These are phyloP conservation scores for Coprinellus aureogranulatus DNA, from an alignment of 768 basidiomycete genomes.

Conservation along the genomic window DNA sequence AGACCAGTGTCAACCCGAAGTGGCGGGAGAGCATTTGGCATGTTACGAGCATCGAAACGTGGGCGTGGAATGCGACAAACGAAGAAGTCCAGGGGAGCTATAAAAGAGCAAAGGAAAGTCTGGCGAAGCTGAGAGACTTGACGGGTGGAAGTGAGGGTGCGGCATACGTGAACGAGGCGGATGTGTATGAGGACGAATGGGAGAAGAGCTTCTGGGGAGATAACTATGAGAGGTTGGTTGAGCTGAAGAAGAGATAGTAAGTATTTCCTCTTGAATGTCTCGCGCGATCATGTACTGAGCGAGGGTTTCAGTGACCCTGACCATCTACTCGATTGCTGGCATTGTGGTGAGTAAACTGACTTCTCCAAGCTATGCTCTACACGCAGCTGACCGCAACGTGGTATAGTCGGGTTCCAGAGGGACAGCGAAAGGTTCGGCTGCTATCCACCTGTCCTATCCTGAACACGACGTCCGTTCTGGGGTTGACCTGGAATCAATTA, in stretches of 20 bases:
- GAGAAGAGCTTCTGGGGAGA: conserved; percentile 45
- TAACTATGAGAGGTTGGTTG: conserved; percentile 38
- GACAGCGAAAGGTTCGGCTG: too few relatives aligned
- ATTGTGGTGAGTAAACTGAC: conserved; percentile 39
- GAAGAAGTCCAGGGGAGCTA: conserved; percentile 35
- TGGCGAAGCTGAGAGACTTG: conserved; percentile 39
- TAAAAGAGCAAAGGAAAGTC: conserved; percentile 30
- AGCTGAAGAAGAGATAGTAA: conserved; percentile 48
- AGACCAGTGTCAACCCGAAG: conserved; percentile 43
- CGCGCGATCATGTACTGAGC: background rate
- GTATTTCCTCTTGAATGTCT: conserved; percentile 11
- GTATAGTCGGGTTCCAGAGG: too few relatives aligned
- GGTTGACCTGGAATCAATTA: too few relatives aligned
- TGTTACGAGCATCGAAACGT: conserved; percentile 40
- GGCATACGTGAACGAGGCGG: conserved; percentile 51
- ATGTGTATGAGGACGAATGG: conserved; percentile 46
- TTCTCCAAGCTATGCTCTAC: background rate
- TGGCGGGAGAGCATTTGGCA: conserved; percentile 48
- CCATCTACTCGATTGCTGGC: conserved; percentile 49
- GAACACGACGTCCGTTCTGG: too few relatives aligned
- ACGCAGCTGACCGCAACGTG: background rate
- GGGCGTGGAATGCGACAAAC: conserved; percentile 45
- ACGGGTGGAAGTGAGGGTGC: conserved; percentile 45
- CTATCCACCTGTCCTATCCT: too few relatives aligned
- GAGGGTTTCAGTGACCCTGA: conserved; percentile 40